Evolutionary conservation across 2,329 filamentous ascomycete genomes (phyloP).

Genomic region (Aspergillus latus): DNA sequence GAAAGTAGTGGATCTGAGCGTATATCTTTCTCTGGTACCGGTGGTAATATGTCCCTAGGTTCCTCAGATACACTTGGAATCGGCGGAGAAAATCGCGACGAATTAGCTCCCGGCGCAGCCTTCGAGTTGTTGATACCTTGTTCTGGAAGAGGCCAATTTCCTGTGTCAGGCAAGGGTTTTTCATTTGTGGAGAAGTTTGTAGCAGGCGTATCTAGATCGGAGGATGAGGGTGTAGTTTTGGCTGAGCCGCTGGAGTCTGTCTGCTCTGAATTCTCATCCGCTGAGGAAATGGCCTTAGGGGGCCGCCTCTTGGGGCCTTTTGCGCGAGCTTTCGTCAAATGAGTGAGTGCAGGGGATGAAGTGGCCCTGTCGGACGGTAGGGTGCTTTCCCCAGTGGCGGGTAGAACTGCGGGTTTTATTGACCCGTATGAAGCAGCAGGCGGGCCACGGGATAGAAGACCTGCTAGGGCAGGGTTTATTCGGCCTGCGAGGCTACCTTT

Average conservation of each 20-base stretch:
- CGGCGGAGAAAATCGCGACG: too few relatives aligned
- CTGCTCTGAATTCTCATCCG: conserved; percentile 8
- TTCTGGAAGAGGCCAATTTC: conserved; percentile 25
- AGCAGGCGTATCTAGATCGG: too few relatives aligned
- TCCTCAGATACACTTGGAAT: conserved; percentile 15
- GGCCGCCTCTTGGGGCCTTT: conserved; percentile 85
- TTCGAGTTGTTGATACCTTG: conserved; percentile 3
- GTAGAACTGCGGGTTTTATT: conserved; percentile 28
- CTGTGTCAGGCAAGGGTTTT: conserved; percentile 8
- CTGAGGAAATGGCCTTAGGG: conserved; percentile 48
- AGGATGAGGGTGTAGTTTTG: too few relatives aligned
- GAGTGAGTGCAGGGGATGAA: conserved; percentile 62
- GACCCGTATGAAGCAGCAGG: conserved; percentile 47
- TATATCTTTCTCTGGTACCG: conserved; percentile 13
- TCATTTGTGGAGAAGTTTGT: background rate
- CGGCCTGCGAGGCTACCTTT: conserved; percentile 64
- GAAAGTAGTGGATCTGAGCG: conserved; percentile 8
- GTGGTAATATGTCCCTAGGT: conserved; percentile 16
- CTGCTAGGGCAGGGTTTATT: conserved; percentile 84
- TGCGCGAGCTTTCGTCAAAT: conserved; percentile 89
- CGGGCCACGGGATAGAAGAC: conserved; percentile 75
- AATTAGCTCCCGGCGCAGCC: conserved; percentile 4
- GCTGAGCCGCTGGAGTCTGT: conserved; percentile 12
- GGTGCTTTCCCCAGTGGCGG: conserved; percentile 16
- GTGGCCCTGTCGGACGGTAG: conserved; percentile 24